phyloP scores from a whole-genome alignment of 306 rosid species.

The Cicer bijugum region DNA sequence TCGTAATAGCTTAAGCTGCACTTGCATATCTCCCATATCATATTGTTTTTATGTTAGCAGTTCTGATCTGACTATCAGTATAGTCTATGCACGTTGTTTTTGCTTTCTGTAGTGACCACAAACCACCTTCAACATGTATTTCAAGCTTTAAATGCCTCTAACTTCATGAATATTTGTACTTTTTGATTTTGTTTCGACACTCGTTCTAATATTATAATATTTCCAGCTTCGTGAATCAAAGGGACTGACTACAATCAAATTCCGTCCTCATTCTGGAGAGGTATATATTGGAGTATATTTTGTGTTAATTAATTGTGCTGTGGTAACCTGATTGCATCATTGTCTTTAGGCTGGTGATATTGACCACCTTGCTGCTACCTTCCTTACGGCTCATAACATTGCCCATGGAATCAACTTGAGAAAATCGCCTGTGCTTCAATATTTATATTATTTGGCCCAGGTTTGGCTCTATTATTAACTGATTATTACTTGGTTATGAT shows the following conservation, averaged over 20 bases:
- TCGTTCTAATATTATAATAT: constrained; percentile 42
- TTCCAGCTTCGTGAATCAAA: constrained; percentile 97
- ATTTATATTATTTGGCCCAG: constrained; percentile 89
- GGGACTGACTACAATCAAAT: constrained; percentile 93
- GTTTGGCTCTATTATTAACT: constrained; percentile 46
- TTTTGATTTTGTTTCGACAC: constrained; percentile 19
- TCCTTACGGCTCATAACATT: constrained; percentile 79
- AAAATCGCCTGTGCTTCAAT: constrained; percentile 93
- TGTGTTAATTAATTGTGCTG: constrained; percentile 28
- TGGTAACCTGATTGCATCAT: constrained; percentile 41
- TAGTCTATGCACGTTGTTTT: constrained; percentile 23
- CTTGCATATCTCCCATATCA: constrained; percentile 20
- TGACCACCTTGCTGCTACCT: constrained; percentile 98
- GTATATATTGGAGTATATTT: constrained; percentile 50
- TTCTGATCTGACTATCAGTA: background rate
- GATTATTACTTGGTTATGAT: constrained; percentile 42
- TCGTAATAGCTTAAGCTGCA: constrained; percentile 8
- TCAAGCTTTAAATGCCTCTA: constrained; percentile 28
- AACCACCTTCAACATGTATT: background rate
- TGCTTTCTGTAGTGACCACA: constrained; percentile 5
- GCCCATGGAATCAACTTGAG: constrained; percentile 98
- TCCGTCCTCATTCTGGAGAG: constrained; percentile 99
- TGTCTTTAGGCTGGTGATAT: constrained; percentile 88
- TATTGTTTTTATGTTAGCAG: constrained; percentile 14
- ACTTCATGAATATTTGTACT: constrained; percentile 16